Percentiles rank a stretch among this genome's conserved stretches.
Evolutionary conservation across 2,329 filamentous ascomycete genomes (phyloP).

Genomic region (Chrysoporthe puriensis): DNA sequence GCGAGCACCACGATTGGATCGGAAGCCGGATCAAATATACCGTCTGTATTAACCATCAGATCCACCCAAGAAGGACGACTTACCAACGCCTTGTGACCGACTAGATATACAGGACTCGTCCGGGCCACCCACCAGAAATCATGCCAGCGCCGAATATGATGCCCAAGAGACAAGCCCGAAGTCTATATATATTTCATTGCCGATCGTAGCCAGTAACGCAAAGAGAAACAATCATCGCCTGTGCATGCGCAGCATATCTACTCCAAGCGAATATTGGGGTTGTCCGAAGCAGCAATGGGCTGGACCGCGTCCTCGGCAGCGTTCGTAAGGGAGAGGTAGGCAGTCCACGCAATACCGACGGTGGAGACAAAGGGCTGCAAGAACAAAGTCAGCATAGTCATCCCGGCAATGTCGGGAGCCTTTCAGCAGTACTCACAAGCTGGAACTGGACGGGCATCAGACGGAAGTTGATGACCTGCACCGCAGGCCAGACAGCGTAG

Average conservation of each 20-base stretch:
- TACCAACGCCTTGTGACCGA: background rate
- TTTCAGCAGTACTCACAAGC: constrained; percentile 68
- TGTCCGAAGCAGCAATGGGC: constrained; percentile 36
- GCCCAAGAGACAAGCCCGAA: constrained; percentile 9
- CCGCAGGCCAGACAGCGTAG: constrained; percentile 90
- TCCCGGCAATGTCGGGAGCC: background rate
- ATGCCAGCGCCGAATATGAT: constrained; percentile 22
- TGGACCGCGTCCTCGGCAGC: constrained; percentile 70
- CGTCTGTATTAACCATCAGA: background rate
- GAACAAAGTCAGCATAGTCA: constrained; percentile 24
- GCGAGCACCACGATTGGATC: background rate
- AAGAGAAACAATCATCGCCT: background rate
- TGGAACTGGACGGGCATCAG: constrained; percentile 95
- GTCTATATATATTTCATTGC: constrained; percentile 16
- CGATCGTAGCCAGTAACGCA: background rate
- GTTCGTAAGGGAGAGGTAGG: constrained; percentile 91
- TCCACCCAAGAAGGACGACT: background rate
- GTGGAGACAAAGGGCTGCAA: constrained; percentile 90
- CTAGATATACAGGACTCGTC: constrained; percentile 3
- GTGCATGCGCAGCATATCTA: constrained; percentile 21
- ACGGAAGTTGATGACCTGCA: constrained; percentile 96
- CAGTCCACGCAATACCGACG: constrained; percentile 95
- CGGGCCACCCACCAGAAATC: background rate
- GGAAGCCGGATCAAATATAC: background rate
- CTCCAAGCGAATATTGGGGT: constrained; percentile 43